Conservation (phyloP, 2,329 filamentous ascomycete species). For the Coniochaeta sp. region DNA sequence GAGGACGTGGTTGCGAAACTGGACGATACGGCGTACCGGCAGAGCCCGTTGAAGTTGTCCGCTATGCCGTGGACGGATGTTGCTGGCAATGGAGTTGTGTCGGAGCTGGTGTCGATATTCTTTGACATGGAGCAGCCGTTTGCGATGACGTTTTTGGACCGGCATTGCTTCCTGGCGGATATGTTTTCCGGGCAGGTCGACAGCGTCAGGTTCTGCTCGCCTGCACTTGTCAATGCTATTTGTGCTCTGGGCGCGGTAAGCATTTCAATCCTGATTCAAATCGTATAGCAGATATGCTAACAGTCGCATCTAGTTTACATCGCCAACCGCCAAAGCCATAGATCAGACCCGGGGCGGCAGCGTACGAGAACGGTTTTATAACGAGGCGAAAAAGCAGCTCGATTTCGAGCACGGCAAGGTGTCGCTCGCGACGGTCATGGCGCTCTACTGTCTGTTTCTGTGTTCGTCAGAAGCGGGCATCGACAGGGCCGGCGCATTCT, state of each 20-base stretch:
- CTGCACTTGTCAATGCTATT: not conserved
- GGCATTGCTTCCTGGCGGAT: not conserved
- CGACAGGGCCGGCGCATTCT: not conserved
- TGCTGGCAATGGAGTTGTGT: not conserved
- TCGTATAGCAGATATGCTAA: no score
- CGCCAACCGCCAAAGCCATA: not conserved
- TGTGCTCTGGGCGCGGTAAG: slow-evolving; percentile 2
- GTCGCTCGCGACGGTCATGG: slow-evolving; percentile 5
- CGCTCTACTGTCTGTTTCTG: slow-evolving; percentile 4
- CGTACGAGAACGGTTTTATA: slow-evolving; percentile 1
- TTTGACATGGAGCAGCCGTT: slow-evolving; percentile 3
- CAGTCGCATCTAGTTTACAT: slow-evolving; percentile 4
- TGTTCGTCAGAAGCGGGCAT: slow-evolving; percentile 2
- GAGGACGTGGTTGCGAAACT: not conserved
- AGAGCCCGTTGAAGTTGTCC: not conserved
- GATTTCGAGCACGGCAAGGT: slow-evolving; percentile 4
- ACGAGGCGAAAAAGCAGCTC: slow-evolving; percentile 5
- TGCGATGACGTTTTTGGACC: not conserved
- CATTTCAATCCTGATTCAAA: no score
- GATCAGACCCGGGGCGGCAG: not conserved
- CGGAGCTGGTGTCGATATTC: slow-evolving; percentile 3
- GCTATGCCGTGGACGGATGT: slow-evolving; percentile 1
- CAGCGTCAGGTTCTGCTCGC: not conserved
- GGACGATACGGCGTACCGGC: not conserved
- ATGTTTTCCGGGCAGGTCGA: not conserved